Conservation (phyloP, 2,329 filamentous ascomycete species). For the Fusarium secorum region DNA sequence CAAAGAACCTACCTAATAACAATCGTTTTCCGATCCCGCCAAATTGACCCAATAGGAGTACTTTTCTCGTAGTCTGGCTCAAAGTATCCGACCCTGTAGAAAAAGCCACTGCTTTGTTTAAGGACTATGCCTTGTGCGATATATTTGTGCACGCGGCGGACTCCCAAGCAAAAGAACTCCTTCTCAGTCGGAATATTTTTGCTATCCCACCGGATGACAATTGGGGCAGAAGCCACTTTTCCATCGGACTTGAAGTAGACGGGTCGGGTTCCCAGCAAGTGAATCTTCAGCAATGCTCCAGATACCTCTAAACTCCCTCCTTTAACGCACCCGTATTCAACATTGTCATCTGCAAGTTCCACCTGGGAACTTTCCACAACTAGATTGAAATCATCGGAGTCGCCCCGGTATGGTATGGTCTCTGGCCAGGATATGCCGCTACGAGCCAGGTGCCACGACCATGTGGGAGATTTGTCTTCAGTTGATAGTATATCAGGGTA, state of each 20-base stretch:
- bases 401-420: not conserved
- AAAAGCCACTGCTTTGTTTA: not conserved
- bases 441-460: not conserved
- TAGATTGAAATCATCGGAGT: fast-evolving
- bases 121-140: not conserved
- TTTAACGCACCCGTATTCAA: not conserved
- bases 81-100: not conserved
- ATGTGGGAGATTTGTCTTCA: not conserved
- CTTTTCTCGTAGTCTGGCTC: not conserved
- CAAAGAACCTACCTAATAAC: not conserved
- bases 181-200: not conserved
- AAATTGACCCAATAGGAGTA: not conserved
- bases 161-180: not conserved
- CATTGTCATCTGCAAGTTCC: not conserved
- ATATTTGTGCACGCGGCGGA: not conserved
- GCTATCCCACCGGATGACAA: not conserved
- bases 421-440: not conserved
- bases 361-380: not conserved
- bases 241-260: not conserved
- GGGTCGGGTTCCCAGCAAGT: not conserved
- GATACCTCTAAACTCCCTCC: not conserved
- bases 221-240: not conserved
- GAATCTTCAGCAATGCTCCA: not conserved
- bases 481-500: not conserved
- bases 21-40: not conserved